Base-by-base conservation (phyloP, 2,329 filamentous ascomycete species). In the Cadophora malorum region DNA sequence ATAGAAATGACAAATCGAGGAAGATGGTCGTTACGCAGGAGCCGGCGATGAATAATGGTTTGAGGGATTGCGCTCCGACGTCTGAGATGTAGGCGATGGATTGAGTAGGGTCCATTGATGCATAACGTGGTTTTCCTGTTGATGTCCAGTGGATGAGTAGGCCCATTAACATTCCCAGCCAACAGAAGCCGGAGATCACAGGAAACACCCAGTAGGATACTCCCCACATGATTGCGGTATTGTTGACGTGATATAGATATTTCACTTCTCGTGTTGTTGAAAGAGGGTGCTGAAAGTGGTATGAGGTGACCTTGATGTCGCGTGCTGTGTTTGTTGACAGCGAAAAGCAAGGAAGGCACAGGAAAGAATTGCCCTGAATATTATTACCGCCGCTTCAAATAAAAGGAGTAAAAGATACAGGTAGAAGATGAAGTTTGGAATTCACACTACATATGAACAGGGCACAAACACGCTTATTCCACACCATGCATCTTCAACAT, bases 1-100 rank as follows among this genome's bases (percentile, higher is more conserved):
- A 83, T 64, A 91, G 79, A 77, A 99, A 96, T 31, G 91, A 88
- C 9, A 93, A 80, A 80, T 97, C 91, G 76, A 99, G 90, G 70
- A 92, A 90, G 60, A 96, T 83, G 25, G 93, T 91, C 5, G 91
- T 94, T 45, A 93, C 81, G 64, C 84, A 82, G 75, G 86, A 89
- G 74, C 92, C 90, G 41, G 89, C 83, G 75, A 96, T 90, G 82
- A 96, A 96, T 70, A 95, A 84, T 2, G 92, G 92, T 77, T 94
- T 91, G 21, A 94, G 84, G 33, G 83, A 79, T 47, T 78, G 77
- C 25, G 86, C 87, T 70, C 87, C 88, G 14, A 90, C 82, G 79
- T 91, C 88, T 72, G 88, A 91, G 75, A 92, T 93, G 81, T 90
- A 94, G 70, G 92, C 88, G 53, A 95, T 89, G 31, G 73, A 78